Base-by-base conservation (phyloP, 768 basidiomycete genomes). In the Leccinum aurantiacum region DNA sequence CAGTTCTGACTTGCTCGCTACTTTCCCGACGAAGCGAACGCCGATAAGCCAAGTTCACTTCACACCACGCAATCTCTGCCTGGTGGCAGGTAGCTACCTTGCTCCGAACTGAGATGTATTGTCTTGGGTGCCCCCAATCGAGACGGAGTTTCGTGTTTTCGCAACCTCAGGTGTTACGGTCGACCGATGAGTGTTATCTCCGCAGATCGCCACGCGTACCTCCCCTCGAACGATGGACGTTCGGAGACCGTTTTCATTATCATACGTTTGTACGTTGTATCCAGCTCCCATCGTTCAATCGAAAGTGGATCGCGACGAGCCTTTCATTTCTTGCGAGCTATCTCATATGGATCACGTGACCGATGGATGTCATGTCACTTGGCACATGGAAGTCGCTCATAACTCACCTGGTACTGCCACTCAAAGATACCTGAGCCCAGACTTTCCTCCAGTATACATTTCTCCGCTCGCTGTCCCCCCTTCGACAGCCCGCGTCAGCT, bases 1-100 rank as follows among this genome's bases (percentile, higher is more conserved):
- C 70, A 98, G 96, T 19, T 79, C 82, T 19, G 96, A 98, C 70
- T 80, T 98, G 29, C 74, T 98, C 3, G 82, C 91, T 2, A 95
- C 95, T 0, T 97, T 94, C 72, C 91, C 91, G 7, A 99, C 97
- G 31, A 99, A 98, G 78, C 84, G 95, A 56, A 98, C 97, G 27
- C 95, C 97, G 1, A 84, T 98, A 65, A 85, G 86, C 25, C 90
- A 95, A 68, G 88, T 95, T 10, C 93, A 97, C 65, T 97, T 98
- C 69, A 98, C 97, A 9, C 86, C 94, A 29, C 85, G 96, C 14
- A 99, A 99, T 74, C 81, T 99, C 35, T 95, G 93, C 73, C 76
- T 98, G 58, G 92, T 91, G 49, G 89, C 90, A 17, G 96, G 96
- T 6, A 81, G 80, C 47, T 89, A 87, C 70, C 76, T 86, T 46